Conservation (phyloP, 306 rosid genomes). For the Gastrolobium bilobum region DNA sequence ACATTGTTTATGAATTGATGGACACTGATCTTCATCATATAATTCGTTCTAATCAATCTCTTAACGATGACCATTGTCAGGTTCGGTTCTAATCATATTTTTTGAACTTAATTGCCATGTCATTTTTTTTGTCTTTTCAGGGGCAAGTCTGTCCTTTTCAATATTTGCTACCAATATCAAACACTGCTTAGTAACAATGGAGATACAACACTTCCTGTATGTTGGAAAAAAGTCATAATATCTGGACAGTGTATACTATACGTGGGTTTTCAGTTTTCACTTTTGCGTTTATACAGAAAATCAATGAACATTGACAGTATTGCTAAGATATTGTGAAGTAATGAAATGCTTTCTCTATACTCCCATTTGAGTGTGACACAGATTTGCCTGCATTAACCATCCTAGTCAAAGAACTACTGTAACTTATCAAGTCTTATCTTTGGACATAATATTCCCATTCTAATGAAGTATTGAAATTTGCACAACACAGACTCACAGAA, state of each 20-base stretch:
- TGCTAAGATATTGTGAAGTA: not conserved
- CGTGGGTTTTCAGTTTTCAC: not conserved
- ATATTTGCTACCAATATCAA: no score
- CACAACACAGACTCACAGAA: not conserved
- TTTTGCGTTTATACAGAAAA: not conserved
- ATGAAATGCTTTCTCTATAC: conserved; percentile 3
- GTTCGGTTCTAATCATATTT: conserved; percentile 52
- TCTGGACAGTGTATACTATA: not conserved
- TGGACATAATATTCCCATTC: not conserved
- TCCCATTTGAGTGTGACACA: not conserved
- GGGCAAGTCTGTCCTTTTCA: not conserved
- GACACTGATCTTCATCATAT: conserved; percentile 96
- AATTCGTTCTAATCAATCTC: conserved; percentile 82
- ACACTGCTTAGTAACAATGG: no score
- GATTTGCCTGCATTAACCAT: not conserved
- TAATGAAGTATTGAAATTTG: not conserved
- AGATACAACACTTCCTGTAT: not conserved
- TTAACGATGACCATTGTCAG: conserved; percentile 88
- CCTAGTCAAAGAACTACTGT: not conserved
- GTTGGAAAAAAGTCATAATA: not conserved
- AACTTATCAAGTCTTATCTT: not conserved
- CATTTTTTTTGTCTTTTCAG: not conserved
- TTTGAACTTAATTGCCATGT: not conserved
- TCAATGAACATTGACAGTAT: not conserved
- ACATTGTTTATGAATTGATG: conserved; percentile 96